Evolutionary conservation across 1,139 yeast species (phyloP), one percentile per base, ranked within the genome.

Genomic region (Magnusiomyces ingens): DNA sequence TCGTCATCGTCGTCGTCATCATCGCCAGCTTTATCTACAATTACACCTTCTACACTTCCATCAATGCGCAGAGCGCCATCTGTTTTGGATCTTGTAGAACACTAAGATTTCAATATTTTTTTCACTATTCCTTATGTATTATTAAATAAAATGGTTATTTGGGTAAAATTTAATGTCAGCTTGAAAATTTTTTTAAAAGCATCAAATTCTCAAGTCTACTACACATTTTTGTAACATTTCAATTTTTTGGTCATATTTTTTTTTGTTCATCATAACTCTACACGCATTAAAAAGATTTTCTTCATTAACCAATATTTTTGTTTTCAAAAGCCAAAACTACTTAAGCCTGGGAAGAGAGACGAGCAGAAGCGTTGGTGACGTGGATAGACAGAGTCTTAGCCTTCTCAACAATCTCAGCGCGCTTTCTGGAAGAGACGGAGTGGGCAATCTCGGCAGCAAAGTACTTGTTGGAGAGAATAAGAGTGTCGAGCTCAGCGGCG

Each of bases 391-490:
- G 81, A 76, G 95, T 90, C 85, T 90, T 91, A 71, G 99, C 99
- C 82, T 90, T 91, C 70, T 95, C 85, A 71, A 94, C 84, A 70
- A 94, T 88, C 72, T 81, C 93, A 72, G 91, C 90, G 84, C 99
- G 90, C 93, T 94, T 91, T 81, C 84, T 91, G 69, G 99, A 88
- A 69, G 98, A 90, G 68, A 94, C 93, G 78, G 86, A 88, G 91
- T 89, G 96, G 70, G 98, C 96, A 71, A 94, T 94, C 81, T 93
- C 99, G 75, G 98, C 99, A 76, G 99, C 99, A 79, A 88, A 93
- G 70, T 96, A 80, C 83, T 87, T 89, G 79, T 96, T 85, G 89
- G 93, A 97, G 84, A 94, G 78, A 75, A 91, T 82, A 75, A 94
- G 84, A 68, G 90, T 85, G 75, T 94, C 99, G 76, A 94, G 86